phyloP scores from a whole-genome alignment of 2,329 filamentous ascomycete species.

The Xylaria sp. region DNA sequence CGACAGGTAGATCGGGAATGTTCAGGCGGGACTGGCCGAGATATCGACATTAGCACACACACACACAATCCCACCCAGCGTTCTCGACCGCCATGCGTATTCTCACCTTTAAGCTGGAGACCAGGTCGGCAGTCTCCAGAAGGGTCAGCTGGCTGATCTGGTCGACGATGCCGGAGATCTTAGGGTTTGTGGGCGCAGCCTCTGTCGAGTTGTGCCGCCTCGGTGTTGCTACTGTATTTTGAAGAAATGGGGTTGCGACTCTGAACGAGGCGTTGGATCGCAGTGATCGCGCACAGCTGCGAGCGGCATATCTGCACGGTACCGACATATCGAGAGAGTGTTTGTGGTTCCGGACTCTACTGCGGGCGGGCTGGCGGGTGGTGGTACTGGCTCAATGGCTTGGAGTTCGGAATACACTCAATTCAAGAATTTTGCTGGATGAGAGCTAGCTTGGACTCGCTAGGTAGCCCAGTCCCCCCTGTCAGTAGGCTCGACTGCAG shows the following conservation, averaged over 20 bases:
- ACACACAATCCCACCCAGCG: background rate
- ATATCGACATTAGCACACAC: constrained; percentile 36
- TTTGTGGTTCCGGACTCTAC: constrained; percentile 34
- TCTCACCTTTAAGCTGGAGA: constrained; percentile 90
- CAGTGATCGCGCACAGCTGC: constrained; percentile 72
- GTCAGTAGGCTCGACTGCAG: constrained; percentile 5
- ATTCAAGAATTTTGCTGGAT: constrained; percentile 47
- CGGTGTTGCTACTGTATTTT: constrained; percentile 62
- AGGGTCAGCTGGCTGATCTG: constrained; percentile 99
- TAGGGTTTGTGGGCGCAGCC: constrained; percentile 76
- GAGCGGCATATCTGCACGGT: constrained; percentile 71
- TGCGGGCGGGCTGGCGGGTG: constrained; percentile 31
- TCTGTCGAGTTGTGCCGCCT: constrained; percentile 92
- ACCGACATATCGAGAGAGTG: constrained; percentile 64
- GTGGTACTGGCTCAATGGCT: constrained; percentile 29
- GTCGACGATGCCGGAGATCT: constrained; percentile 94
- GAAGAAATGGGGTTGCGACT: constrained; percentile 58
- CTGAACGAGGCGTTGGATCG: constrained; percentile 61
- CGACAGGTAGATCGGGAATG: constrained; percentile 96
- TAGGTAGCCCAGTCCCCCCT: background rate
- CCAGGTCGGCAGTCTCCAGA: constrained; percentile 95
- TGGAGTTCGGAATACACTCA: constrained; percentile 41
- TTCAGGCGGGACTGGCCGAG: constrained; percentile 82
- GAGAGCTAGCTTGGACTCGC: constrained; percentile 37
- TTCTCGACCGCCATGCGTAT: constrained; percentile 2